A percentile compares a stretch with the other conserved stretches of the same genome.
Evolutionary conservation across 2,329 filamentous ascomycete genomes (phyloP).

Genomic region (Calcarisporium arbuscula): DNA sequence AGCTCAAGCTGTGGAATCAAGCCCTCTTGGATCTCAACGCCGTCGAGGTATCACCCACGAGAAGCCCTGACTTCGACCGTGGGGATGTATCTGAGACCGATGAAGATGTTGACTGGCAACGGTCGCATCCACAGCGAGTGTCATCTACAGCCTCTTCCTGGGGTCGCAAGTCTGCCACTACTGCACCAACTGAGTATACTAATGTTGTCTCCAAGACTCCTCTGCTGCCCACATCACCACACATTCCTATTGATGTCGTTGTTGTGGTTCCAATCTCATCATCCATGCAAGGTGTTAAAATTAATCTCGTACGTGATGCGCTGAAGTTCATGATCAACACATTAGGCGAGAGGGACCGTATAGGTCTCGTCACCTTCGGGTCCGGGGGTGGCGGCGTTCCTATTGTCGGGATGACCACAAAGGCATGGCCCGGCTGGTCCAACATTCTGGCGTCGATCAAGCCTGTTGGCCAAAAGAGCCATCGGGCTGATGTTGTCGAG

Average conservation of each 20-base stretch:
- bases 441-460: slow-evolving; percentile 82
- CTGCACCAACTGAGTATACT: slow-evolving; percentile 88
- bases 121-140: slow-evolving; percentile 58
- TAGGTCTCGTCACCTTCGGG: slow-evolving; percentile 96
- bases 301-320: slow-evolving; percentile 85
- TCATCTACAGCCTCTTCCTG: slow-evolving; percentile 80
- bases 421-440: slow-evolving; percentile 86
- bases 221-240: slow-evolving; percentile 48
- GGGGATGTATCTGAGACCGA: slow-evolving; percentile 74
- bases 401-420: slow-evolving; percentile 96
- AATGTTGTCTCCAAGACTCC: slow-evolving; percentile 48
- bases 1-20: slow-evolving; percentile 86
- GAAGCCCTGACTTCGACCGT: slow-evolving; percentile 72
- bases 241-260: slow-evolving; percentile 91
- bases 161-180: slow-evolving; percentile 76
- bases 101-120: slow-evolving; percentile 75
- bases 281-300: slow-evolving; percentile 99
- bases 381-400: slow-evolving; percentile 90
- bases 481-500: slow-evolving; percentile 93
- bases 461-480: slow-evolving; percentile 92
- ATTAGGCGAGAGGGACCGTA: slow-evolving; percentile 86
- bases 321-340: slow-evolving; percentile 86
- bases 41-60: slow-evolving; percentile 55
- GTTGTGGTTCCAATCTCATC: slow-evolving; percentile 96
- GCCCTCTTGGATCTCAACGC: slow-evolving; percentile 78